phyloP scores from a whole-genome alignment of 257 asterid genomes.

The Agastache rugosa region DNA sequence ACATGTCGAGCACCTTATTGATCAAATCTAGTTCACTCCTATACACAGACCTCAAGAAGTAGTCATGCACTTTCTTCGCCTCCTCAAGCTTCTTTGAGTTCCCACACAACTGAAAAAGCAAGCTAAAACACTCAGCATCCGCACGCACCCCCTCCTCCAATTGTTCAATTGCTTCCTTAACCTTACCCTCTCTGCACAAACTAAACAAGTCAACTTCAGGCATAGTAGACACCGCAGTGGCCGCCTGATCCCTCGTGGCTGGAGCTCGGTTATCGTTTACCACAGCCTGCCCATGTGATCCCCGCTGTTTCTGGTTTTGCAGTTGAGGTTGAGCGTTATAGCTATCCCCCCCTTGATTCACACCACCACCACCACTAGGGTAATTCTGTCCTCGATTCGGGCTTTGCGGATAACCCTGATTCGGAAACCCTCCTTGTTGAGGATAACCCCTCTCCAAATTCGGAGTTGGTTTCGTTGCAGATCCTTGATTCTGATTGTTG shows the following conservation, averaged over 20 bases:
- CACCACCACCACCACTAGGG: constrained; percentile 41
- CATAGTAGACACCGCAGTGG: constrained; percentile 33
- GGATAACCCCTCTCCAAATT: constrained; percentile 46
- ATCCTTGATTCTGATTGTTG: neutral
- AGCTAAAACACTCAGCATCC: constrained; percentile 63
- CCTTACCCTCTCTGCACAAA: constrained; percentile 74
- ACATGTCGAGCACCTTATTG: constrained; percentile 83
- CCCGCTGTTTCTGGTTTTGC: constrained; percentile 38
- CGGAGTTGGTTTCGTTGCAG: constrained; percentile 11
- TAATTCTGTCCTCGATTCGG: constrained; percentile 40
- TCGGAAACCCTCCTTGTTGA: constrained; percentile 55
- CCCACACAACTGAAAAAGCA: constrained; percentile 74
- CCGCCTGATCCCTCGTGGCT: constrained; percentile 39
- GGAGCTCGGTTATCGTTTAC: constrained; percentile 44
- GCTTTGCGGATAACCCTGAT: constrained; percentile 45
- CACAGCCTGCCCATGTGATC: constrained; percentile 37
- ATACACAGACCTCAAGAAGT: constrained; percentile 74
- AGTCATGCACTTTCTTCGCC: constrained; percentile 90
- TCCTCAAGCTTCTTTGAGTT: constrained; percentile 80
- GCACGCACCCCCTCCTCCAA: constrained; percentile 80
- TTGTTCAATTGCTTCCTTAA: constrained; percentile 79
- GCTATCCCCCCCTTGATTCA: constrained; percentile 37
- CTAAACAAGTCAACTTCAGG: constrained; percentile 56
- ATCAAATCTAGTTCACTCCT: constrained; percentile 69
- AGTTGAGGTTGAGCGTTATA: constrained; percentile 37